Percentiles rank a stretch among this genome's conserved stretches.
These are phyloP conservation scores for Viola pubescens DNA, from an alignment of 441 rosid genomes.

Conservation along the genomic window DNA sequence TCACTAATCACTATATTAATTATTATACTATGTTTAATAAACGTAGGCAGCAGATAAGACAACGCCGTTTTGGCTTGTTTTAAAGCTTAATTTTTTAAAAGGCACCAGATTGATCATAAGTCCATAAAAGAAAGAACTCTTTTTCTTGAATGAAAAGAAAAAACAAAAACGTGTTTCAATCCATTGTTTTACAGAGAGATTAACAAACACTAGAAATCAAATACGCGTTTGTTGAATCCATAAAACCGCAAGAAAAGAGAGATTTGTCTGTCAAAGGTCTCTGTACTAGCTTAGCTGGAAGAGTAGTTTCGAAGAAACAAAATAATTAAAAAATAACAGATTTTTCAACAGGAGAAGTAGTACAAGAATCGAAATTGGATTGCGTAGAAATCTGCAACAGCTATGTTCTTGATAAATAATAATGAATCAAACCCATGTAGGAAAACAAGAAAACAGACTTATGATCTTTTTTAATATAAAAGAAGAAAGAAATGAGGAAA, in stretches of 20 bases:
- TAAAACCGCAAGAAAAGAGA: not conserved
- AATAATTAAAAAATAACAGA: not conserved
- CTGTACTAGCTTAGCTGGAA: not conserved
- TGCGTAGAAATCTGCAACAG: too few species aligned
- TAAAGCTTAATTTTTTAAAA: not conserved
- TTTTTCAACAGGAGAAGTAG: not conserved
- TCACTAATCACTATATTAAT: too few species aligned
- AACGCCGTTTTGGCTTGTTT: slow-evolving; percentile 18
- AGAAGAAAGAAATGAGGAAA: not conserved
- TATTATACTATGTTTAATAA: not conserved
- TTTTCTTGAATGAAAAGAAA: slow-evolving; percentile 17
- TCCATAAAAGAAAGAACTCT: not conserved
- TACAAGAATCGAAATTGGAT: too few species aligned
- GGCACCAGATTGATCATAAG: not conserved
- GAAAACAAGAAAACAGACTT: too few species aligned
- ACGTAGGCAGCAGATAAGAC: slow-evolving; percentile 15
- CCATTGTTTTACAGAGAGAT: not conserved
- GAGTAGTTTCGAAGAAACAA: not conserved
- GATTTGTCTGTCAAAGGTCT: slow-evolving; percentile 4
- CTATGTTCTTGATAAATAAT: too few species aligned
- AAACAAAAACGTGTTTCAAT: slow-evolving; percentile 6
- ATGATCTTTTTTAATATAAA: not conserved
- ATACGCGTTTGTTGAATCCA: not conserved
- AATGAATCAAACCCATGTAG: too few species aligned
- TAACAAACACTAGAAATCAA: too few species aligned